phyloP scores from a whole-genome alignment of 305 asterid species.

The Plantago coronopus region DNA sequence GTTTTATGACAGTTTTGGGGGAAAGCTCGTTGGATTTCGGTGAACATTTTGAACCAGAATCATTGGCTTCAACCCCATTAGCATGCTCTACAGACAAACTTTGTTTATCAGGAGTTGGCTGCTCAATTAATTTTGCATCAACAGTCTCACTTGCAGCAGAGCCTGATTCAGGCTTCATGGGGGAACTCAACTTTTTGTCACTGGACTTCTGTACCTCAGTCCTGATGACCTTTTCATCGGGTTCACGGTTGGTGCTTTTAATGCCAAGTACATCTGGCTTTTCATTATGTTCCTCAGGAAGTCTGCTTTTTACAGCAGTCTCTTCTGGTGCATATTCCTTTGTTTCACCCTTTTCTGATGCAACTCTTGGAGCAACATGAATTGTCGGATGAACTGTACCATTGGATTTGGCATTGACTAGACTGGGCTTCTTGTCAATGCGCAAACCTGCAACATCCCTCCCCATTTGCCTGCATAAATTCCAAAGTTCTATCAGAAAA shows the following conservation, averaged over 20 bases:
- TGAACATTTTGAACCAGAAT: conserved; percentile 26
- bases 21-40: conserved; percentile 25
- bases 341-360: conserved; percentile 36
- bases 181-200: conserved; percentile 43
- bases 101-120: conserved; percentile 27
- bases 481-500: conserved; percentile 13
- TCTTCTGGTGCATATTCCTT: conserved; percentile 35
- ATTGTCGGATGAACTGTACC: conserved; percentile 33
- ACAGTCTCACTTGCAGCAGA: conserved; percentile 37
- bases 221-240: conserved; percentile 44
- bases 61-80: conserved; percentile 24
- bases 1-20: conserved; percentile 27
- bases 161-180: conserved; percentile 45
- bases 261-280: conserved; percentile 56
- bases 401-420: conserved; percentile 37
- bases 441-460: conserved; percentile 56
- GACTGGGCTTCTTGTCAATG: conserved; percentile 40
- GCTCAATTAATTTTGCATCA: conserved; percentile 26
- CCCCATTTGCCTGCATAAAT: conserved; percentile 54
- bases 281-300: conserved; percentile 34
- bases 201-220: conserved; percentile 44
- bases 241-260: conserved; percentile 51
- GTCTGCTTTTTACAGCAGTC: conserved; percentile 26
- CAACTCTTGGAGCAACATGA: conserved; percentile 41
- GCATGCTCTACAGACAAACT: conserved; percentile 15